Conservation (phyloP, 2,329 filamentous ascomycete species). For the Epichloe glyceriae region DNA sequence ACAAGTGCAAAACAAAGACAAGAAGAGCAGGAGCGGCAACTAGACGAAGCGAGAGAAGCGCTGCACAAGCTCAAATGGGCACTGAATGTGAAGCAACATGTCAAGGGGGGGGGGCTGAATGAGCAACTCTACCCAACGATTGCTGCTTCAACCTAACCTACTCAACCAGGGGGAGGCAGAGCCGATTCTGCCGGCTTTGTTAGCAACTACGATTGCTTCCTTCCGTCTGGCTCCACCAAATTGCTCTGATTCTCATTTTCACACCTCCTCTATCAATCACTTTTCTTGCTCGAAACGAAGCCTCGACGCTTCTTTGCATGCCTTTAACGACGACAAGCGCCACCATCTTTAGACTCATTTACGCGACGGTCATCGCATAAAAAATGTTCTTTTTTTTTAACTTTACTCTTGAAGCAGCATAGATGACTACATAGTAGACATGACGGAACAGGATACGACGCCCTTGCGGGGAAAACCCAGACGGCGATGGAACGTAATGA, state of each 20-base stretch:
- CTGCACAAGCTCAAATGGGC: slow-evolving; percentile 62
- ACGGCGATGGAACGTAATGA: slow-evolving; percentile 2
- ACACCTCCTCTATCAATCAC: too few relatives aligned
- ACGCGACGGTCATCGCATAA: slow-evolving; percentile 3
- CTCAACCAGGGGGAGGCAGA: background rate
- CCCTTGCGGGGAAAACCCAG: background rate
- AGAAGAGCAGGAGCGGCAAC: slow-evolving; percentile 43
- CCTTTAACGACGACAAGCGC: background rate
- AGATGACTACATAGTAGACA: slow-evolving; percentile 2
- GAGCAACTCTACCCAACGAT: slow-evolving; percentile 1
- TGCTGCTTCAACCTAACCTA: background rate
- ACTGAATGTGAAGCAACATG: slow-evolving; percentile 51
- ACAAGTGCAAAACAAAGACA: slow-evolving; percentile 43
- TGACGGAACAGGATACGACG: slow-evolving; percentile 6
- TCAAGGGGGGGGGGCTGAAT: slow-evolving; percentile 41
- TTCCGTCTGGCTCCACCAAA: background rate
- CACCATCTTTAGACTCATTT: background rate
- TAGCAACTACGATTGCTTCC: background rate
- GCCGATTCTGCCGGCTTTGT: background rate
- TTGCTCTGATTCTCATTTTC: too few relatives aligned
- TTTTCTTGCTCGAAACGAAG: background rate
- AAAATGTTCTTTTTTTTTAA: too few relatives aligned
- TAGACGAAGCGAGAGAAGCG: slow-evolving; percentile 46
- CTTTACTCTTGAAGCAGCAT: slow-evolving; percentile 1
- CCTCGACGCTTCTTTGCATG: background rate